Percentiles rank a stretch among this genome's conserved stretches.
Evolutionary conservation across 2,329 filamentous ascomycete genomes (phyloP).

Genomic region (Zymoseptoria brevis): DNA sequence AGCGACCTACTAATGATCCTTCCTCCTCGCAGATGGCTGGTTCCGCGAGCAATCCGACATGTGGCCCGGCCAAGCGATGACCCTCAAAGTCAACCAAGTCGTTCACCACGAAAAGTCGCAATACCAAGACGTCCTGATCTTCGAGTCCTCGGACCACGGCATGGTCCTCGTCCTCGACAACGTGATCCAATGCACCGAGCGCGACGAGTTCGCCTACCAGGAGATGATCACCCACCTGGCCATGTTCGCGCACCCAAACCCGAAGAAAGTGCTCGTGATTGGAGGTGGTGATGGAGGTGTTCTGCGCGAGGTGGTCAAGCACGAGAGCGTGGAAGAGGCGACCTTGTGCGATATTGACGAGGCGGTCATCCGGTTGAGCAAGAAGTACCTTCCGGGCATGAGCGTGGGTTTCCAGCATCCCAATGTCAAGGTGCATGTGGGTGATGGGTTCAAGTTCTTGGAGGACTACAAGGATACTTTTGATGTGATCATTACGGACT

Average conservation of each 20-base stretch:
- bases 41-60: conserved; percentile 98
- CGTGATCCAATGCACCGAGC: conserved; percentile 97
- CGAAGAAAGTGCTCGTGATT: conserved; percentile 97
- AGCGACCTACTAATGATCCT: conserved; percentile 32
- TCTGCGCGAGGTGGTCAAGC: conserved; percentile 97
- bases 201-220: conserved; percentile 94
- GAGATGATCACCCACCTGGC: conserved; percentile 99
- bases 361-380: conserved; percentile 96
- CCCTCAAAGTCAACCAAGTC: conserved; percentile 92
- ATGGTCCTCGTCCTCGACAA: conserved; percentile 96
- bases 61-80: conserved; percentile 99
- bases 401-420: conserved; percentile 82
- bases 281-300: conserved; percentile 96
- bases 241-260: conserved; percentile 97
- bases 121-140: conserved; percentile 98
- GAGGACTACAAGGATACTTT: conserved; percentile 94
- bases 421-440: conserved; percentile 85
- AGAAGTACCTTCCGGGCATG: conserved; percentile 96
- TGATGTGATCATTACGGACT: conserved; percentile 99
- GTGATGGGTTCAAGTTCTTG: conserved; percentile 98
- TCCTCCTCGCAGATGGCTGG: conserved; percentile 70
- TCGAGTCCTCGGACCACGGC: conserved; percentile 95
- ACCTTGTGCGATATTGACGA: conserved; percentile 98
- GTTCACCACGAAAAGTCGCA: conserved; percentile 98
- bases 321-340: conserved; percentile 92